Evolutionary conservation across 2,329 filamentous ascomycete genomes (phyloP).

Genomic region (Rhinocladiella mackenziei): DNA sequence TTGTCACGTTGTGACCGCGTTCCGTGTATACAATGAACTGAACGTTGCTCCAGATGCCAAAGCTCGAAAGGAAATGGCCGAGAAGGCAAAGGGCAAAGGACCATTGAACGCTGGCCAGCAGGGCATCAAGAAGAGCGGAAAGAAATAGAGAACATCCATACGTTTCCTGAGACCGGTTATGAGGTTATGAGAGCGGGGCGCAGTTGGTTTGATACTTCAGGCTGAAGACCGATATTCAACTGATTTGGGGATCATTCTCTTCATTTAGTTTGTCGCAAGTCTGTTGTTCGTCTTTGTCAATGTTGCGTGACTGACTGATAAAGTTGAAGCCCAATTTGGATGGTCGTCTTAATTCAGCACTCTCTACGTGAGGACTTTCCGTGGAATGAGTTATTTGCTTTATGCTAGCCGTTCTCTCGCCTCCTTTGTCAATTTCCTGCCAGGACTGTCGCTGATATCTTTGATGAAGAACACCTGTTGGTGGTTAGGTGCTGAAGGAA

Average conservation of each 20-base stretch:
- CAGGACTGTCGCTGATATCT: no score
- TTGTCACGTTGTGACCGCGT: conserved; percentile 33
- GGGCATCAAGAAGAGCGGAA: conserved; percentile 99
- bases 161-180: conserved; percentile 1
- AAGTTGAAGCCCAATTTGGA: no score
- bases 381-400: no score
- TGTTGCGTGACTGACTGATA: not conserved
- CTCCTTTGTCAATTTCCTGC: no score
- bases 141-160: conserved; percentile 47
- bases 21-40: not conserved
- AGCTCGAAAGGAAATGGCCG: conserved; percentile 77
- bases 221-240: conserved; percentile 1
- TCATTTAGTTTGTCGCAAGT: not conserved
- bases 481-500: no score
- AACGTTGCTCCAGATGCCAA: conserved; percentile 61
- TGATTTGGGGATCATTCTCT: not conserved
- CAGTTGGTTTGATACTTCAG: conserved; percentile 8
- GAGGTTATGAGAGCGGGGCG: conserved; percentile 21
- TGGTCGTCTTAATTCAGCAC: no score
- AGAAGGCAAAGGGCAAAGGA: conserved; percentile 80
- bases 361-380: no score
- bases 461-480: no score
- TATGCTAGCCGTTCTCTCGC: no score
- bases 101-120: conserved; percentile 78
- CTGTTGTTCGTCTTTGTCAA: not conserved